Percentiles rank a stretch among this genome's conserved stretches.
Evolutionary conservation across 2,329 filamentous ascomycete species (phyloP).

Genomic region (Fusarium sp.): DNA sequence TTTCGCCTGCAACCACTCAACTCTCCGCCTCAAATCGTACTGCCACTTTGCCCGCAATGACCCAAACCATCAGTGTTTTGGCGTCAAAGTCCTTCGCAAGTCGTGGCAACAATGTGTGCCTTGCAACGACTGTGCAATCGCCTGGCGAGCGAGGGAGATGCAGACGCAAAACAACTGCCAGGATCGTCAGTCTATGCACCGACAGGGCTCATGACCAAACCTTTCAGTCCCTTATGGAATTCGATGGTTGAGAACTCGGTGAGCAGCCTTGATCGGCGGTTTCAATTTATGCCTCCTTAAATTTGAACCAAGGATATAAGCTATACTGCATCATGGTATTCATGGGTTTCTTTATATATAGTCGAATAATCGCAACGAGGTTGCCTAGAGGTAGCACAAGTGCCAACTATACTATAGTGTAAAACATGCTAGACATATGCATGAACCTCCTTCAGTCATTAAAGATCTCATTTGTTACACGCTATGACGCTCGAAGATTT

Average conservation of each 20-base stretch:
- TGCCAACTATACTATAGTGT: conserved; percentile 9
- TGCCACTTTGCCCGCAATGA: conserved; percentile 85
- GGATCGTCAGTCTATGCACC: neutral
- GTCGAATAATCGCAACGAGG: conserved; percentile 3
- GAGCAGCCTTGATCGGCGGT: neutral
- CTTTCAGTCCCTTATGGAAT: neutral
- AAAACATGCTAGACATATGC: conserved; percentile 2
- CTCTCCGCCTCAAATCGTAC: conserved; percentile 73
- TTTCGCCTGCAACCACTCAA: conserved; percentile 75
- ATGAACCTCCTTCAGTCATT: conserved; percentile 15
- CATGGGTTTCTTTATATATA: conserved; percentile 24
- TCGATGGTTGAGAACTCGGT: neutral
- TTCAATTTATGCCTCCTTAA: neutral
- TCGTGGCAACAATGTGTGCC: conserved; percentile 70
- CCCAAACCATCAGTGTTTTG: conserved; percentile 77
- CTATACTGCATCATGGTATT: neutral
- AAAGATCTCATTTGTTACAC: conserved; percentile 31
- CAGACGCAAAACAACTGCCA: conserved; percentile 13
- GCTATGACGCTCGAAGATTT: neutral
- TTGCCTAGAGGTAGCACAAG: conserved; percentile 9
- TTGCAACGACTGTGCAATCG: conserved; percentile 64
- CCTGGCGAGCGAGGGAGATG: conserved; percentile 25
- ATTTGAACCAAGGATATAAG: neutral
- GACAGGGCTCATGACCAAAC: neutral
- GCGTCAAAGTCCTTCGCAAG: conserved; percentile 75